Evolutionary conservation across 495 filamentous ascomycete genomes (phyloP).

Genomic region (Pseudoneurospora amorphoporcata): DNA sequence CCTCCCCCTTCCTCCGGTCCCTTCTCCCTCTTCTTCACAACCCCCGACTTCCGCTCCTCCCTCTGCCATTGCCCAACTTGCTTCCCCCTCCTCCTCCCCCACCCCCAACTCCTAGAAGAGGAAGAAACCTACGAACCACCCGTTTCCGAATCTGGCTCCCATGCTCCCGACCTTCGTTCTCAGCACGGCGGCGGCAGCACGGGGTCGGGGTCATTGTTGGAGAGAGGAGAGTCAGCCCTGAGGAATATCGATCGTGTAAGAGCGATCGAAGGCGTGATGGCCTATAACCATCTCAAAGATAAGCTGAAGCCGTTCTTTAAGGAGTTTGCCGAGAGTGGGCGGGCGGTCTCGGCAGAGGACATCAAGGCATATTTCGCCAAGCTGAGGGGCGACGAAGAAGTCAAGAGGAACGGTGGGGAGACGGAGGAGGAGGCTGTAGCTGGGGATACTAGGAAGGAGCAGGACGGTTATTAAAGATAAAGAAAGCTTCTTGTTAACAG

Average conservation of each 20-base stretch:
- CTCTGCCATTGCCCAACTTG: slow-evolving; percentile 71
- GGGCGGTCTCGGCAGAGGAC: slow-evolving; percentile 82
- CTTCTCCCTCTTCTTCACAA: slow-evolving; percentile 72
- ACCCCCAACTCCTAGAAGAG: slow-evolving; percentile 80
- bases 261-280: slow-evolving; percentile 95
- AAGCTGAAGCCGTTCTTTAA: slow-evolving; percentile 86
- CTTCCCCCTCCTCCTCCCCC: slow-evolving; percentile 57
- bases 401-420: slow-evolving; percentile 35
- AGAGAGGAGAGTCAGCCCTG: slow-evolving; percentile 82
- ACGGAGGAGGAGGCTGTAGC: slow-evolving; percentile 24
- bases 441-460: slow-evolving; percentile 43
- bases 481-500: too few relatives aligned
- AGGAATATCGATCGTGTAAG: slow-evolving; percentile 82
- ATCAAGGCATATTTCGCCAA: slow-evolving; percentile 94
- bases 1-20: slow-evolving; percentile 40
- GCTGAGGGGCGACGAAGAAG: slow-evolving; percentile 71
- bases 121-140: slow-evolving; percentile 90
- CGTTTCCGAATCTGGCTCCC: slow-evolving; percentile 40
- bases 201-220: slow-evolving; percentile 61
- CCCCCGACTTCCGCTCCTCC: slow-evolving; percentile 60
- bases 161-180: not conserved
- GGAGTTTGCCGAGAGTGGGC: slow-evolving; percentile 84
- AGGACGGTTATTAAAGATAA: slow-evolving; percentile 41
- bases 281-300: slow-evolving; percentile 89
- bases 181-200: slow-evolving; percentile 39